A percentile compares a stretch with the other conserved stretches of the same genome.
These are phyloP conservation scores for Limnanthes douglasii DNA, from an alignment of 345 rosid genomes.

Conservation along the genomic window DNA sequence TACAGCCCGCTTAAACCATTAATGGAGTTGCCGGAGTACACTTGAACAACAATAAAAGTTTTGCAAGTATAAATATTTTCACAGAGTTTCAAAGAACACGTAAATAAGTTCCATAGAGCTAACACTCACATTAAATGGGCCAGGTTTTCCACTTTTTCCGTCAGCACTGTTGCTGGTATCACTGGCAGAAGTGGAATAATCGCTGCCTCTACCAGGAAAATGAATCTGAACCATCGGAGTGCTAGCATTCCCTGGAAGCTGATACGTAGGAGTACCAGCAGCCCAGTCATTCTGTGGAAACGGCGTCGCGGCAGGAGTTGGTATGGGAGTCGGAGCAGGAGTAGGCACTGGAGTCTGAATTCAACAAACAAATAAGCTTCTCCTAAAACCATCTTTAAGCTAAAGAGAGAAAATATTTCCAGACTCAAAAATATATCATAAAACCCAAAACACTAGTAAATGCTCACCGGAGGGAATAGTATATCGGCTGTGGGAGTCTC, in stretches of 20 bases:
- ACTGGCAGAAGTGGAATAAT: constrained; percentile 67
- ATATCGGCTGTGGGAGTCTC: constrained; percentile 98
- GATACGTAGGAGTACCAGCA: constrained; percentile 68
- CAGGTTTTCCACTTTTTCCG: constrained; percentile 59
- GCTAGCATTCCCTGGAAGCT: too few species aligned
- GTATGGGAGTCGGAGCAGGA: constrained; percentile 77
- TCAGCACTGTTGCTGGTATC: constrained; percentile 47
- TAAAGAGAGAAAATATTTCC: constrained; percentile 5
- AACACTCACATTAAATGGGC: constrained; percentile 57
- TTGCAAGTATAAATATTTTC: too few species aligned
- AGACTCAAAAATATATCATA: not conserved
- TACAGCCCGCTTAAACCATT: too few species aligned
- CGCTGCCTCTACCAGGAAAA: constrained; percentile 76
- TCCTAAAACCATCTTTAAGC: too few species aligned
- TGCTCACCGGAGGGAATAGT: constrained; percentile 79
- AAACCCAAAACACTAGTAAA: not conserved
- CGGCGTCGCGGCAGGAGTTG: constrained; percentile 77
- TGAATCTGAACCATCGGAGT: too few species aligned
- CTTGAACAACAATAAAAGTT: constrained; percentile 4
- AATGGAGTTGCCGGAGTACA: too few species aligned
- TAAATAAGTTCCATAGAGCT: too few species aligned
- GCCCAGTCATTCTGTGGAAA: constrained; percentile 59
- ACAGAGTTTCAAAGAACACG: too few species aligned
- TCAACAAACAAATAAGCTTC: too few species aligned
- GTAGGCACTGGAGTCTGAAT: constrained; percentile 96